A percentile compares a stretch with the other conserved stretches of the same genome.
These are phyloP conservation scores for Boletus vermiculosoides DNA, from an alignment of 768 basidiomycete species.

Conservation along the genomic window DNA sequence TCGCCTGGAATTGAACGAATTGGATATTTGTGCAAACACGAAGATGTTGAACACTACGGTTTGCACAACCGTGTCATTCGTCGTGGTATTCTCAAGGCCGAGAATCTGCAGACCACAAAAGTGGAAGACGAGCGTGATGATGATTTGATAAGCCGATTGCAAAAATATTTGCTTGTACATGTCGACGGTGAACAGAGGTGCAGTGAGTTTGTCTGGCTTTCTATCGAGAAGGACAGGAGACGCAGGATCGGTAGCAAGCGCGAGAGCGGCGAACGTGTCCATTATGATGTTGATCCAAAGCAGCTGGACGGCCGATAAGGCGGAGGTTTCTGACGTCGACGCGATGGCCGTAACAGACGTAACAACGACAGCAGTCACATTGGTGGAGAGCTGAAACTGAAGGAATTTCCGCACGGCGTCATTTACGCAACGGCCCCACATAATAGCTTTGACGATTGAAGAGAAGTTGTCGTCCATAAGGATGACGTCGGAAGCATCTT, in stretches of 20 bases:
- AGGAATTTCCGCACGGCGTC: conserved; percentile 97
- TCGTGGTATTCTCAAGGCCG: conserved; percentile 41
- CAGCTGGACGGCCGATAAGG: conserved; percentile 93
- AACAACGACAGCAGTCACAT: conserved; percentile 92
- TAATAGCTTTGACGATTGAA: conserved; percentile 95
- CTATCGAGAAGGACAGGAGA: conserved; percentile 76
- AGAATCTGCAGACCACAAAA: conserved; percentile 78
- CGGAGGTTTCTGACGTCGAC: conserved; percentile 71
- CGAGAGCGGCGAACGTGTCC: conserved; percentile 98
- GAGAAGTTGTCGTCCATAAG: conserved; percentile 98
- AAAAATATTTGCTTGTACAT: conserved; percentile 97
- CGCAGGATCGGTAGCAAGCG: conserved; percentile 95
- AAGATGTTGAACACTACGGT: conserved; percentile 98
- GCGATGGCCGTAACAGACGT: conserved; percentile 90
- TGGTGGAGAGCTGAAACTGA: conserved; percentile 93
- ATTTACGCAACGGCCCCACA: conserved; percentile 99
- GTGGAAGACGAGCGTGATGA: conserved; percentile 84
- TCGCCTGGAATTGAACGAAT: conserved; percentile 87
- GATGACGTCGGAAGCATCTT: conserved; percentile 98
- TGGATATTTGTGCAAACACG: conserved; percentile 97
- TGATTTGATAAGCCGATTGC: conserved; percentile 86
- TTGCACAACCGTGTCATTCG: conserved; percentile 52
- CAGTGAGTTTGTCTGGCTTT: conserved; percentile 85
- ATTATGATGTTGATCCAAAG: conserved; percentile 99
- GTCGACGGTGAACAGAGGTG: conserved; percentile 85